A percentile compares a stretch with the other conserved stretches of the same genome.
Evolutionary conservation across 2,329 filamentous ascomycete genomes (phyloP).

Genomic region (Ophiosphaerella korrae): DNA sequence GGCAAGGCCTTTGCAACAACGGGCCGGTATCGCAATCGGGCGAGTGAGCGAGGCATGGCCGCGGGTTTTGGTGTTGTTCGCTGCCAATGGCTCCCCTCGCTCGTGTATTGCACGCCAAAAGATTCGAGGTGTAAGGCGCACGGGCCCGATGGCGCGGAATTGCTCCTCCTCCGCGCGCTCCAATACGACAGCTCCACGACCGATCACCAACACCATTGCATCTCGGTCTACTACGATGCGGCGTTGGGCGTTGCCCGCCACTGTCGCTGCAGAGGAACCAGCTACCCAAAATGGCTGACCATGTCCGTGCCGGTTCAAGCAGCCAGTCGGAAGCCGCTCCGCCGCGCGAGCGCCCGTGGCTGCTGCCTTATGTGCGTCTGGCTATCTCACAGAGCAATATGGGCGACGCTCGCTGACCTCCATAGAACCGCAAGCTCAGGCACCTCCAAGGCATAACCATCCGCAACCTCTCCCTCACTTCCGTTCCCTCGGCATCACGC

Average conservation of each 20-base stretch:
- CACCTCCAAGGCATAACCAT: conserved; percentile 87
- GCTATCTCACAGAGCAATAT: too few relatives aligned
- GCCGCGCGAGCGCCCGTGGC: conserved; percentile 45
- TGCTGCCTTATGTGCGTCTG: conserved; percentile 43
- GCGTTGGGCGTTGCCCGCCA: conserved; percentile 3
- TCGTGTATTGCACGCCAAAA: conserved; percentile 9
- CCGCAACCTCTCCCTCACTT: conserved; percentile 78
- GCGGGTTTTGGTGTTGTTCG: conserved; percentile 10
- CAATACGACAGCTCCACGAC: conserved; percentile 25
- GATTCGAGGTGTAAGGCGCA: conserved; percentile 10
- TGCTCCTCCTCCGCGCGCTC: conserved; percentile 17
- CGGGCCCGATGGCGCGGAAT: conserved; percentile 18
- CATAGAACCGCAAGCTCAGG: conserved; percentile 81
- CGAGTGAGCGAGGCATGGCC: conserved; percentile 39
- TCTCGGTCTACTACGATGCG: conserved; percentile 16
- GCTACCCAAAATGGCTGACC: conserved; percentile 34
- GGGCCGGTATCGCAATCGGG: conserved; percentile 32
- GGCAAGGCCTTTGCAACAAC: conserved; percentile 22
- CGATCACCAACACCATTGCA: background rate
- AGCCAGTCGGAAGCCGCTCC: conserved; percentile 18
- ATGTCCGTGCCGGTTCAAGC: conserved; percentile 4
- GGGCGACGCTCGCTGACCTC: background rate
- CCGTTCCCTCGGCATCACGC: conserved; percentile 53
- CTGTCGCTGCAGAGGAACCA: conserved; percentile 3
- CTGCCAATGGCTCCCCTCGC: conserved; percentile 9